These are phyloP conservation scores for Phytophthora sp. DNA, from an alignment of 352 stramenopile genomes.

Conservation along the genomic window DNA sequence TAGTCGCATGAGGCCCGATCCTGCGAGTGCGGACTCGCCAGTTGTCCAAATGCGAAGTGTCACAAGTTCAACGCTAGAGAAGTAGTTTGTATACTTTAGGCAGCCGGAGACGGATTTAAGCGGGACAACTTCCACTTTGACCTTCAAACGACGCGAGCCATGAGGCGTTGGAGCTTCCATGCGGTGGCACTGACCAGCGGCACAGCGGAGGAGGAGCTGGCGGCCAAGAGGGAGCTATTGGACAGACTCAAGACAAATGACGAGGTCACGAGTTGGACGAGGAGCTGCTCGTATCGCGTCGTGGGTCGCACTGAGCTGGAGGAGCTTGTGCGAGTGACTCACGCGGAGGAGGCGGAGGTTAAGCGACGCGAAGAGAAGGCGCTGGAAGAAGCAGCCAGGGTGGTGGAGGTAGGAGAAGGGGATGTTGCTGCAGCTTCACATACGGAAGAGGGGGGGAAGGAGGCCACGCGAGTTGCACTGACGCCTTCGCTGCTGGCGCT, in stretches of 20 bases:
- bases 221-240: constrained; percentile 40
- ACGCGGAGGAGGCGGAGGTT: constrained; percentile 9
- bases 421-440: not conserved
- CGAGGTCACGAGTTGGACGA: constrained; percentile 34
- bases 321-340: constrained; percentile 23
- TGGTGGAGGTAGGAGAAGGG: not conserved
- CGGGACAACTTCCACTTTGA: constrained; percentile 1
- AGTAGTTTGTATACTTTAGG: not conserved
- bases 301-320: constrained; percentile 50
- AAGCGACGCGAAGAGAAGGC: constrained; percentile 3
- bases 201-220: constrained; percentile 37
- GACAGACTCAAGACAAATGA: constrained; percentile 28
- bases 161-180: constrained; percentile 55
- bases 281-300: constrained; percentile 51
- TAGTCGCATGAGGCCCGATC: constrained; percentile 11
- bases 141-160: constrained; percentile 1
- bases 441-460: not conserved
- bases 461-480: constrained; percentile 11
- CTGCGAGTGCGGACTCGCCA: not conserved
- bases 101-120: not conserved
- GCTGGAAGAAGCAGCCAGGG: not conserved
- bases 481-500: constrained; percentile 44
- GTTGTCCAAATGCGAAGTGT: not conserved
- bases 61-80: not conserved
- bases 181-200: constrained; percentile 52